Evolutionary conservation across 2,329 filamentous ascomycete species (phyloP).

Genomic region (Epichloe hybrida): DNA sequence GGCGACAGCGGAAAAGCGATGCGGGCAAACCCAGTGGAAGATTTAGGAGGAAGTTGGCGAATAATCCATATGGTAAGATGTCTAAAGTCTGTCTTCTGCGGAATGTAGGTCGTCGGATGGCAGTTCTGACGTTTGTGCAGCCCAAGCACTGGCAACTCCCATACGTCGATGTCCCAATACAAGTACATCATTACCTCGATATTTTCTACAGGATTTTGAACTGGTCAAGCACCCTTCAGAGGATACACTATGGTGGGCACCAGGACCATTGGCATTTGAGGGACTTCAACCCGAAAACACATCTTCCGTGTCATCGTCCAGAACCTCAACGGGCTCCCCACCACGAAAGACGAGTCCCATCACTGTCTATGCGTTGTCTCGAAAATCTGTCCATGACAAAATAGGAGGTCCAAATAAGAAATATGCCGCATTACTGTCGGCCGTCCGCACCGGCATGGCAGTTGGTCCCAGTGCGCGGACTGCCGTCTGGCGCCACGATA

Average conservation of each 20-base stretch:
- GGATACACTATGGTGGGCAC: slow-evolving; percentile 40
- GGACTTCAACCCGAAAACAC: slow-evolving; percentile 8
- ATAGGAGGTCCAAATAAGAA: slow-evolving; percentile 9
- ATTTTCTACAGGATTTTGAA: slow-evolving; percentile 50
- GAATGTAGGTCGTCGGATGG: background rate
- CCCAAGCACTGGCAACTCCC: slow-evolving; percentile 47
- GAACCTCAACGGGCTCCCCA: background rate
- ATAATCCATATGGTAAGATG: slow-evolving; percentile 50
- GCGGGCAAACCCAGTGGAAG: slow-evolving; percentile 20
- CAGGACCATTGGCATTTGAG: slow-evolving; percentile 26
- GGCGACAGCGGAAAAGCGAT: slow-evolving; percentile 27
- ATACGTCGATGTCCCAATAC: slow-evolving; percentile 43
- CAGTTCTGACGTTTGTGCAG: slow-evolving; percentile 24
- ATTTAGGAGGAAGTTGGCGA: slow-evolving; percentile 44
- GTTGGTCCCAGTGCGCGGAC: slow-evolving; percentile 3
- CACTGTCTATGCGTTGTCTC: slow-evolving; percentile 16
- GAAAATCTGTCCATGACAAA: slow-evolving; percentile 17
- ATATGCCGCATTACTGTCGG: slow-evolving; percentile 9
- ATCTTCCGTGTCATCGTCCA: background rate
- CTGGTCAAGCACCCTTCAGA: slow-evolving; percentile 41
- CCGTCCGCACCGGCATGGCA: slow-evolving; percentile 16
- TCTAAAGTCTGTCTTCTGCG: no score
- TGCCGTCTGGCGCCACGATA: slow-evolving; percentile 32
- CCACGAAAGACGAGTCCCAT: slow-evolving; percentile 9
- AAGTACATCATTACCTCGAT: slow-evolving; percentile 35